These are phyloP conservation scores for Cercospora beticola DNA, from an alignment of 2,329 filamentous ascomycete species.

Conservation along the genomic window DNA sequence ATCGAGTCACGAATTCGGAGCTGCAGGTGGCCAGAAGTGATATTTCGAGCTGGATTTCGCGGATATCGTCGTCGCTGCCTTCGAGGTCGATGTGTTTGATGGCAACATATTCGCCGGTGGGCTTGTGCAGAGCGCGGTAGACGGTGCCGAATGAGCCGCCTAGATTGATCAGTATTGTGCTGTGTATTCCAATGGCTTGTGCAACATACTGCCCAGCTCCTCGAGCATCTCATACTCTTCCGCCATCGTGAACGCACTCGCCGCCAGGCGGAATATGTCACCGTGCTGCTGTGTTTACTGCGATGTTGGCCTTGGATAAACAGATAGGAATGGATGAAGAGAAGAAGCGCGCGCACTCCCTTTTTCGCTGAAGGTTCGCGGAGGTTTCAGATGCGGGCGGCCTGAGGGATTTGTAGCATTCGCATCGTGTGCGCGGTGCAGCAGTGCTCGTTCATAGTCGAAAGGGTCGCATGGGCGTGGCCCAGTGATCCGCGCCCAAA, in stretches of 20 bases:
- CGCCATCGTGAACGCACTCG: slow-evolving; percentile 55
- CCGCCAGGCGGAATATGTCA: slow-evolving; percentile 16
- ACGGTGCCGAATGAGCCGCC: slow-evolving; percentile 95
- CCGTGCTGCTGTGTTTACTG: slow-evolving; percentile 12
- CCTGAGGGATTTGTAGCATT: neutral
- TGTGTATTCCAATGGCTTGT: neutral
- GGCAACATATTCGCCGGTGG: slow-evolving; percentile 88
- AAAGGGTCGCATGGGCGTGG: slow-evolving; percentile 1
- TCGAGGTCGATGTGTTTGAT: slow-evolving; percentile 99
- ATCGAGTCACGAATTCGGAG: slow-evolving; percentile 91
- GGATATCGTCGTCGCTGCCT: slow-evolving; percentile 96
- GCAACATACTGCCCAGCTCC: slow-evolving; percentile 82
- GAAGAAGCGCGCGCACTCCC: neutral
- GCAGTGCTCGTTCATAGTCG: neutral
- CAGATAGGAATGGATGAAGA: slow-evolving; percentile 20
- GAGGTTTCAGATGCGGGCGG: slow-evolving; percentile 12
- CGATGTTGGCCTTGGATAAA: neutral
- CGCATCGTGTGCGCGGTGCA: neutral
- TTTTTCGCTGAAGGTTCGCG: slow-evolving; percentile 9
- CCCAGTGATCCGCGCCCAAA: neutral
- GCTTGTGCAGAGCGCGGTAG: slow-evolving; percentile 91
- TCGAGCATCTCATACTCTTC: slow-evolving; percentile 91
- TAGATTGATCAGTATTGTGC: slow-evolving; percentile 39
- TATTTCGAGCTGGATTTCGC: slow-evolving; percentile 97
- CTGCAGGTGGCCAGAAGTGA: slow-evolving; percentile 91